Evolutionary conservation across 1,284 basidiomycete species (phyloP).

Genomic region (Chalciporus piperatoides): DNA sequence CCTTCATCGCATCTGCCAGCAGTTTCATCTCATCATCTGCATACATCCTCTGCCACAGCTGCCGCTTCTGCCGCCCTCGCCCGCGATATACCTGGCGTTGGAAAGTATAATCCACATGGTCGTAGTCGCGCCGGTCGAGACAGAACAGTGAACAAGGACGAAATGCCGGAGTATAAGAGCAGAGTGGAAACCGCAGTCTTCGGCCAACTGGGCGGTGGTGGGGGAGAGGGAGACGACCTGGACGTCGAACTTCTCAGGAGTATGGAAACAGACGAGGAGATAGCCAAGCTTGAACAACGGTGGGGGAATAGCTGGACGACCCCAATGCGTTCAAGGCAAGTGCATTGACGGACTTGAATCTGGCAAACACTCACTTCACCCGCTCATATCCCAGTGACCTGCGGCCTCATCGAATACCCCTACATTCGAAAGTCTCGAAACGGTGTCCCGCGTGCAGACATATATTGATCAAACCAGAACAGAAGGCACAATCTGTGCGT

Average conservation of each 20-base stretch:
- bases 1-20: slow-evolving; percentile 52
- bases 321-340: slow-evolving; percentile 60
- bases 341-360: slow-evolving; percentile 1
- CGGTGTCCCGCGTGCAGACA: slow-evolving; percentile 93
- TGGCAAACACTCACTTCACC: slow-evolving; percentile 2
- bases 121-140: slow-evolving; percentile 55
- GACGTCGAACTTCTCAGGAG: slow-evolving; percentile 68
- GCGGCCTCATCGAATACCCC: slow-evolving; percentile 82
- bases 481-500: slow-evolving; percentile 88
- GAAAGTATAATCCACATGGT: slow-evolving; percentile 64
- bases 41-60: slow-evolving; percentile 76
- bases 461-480: slow-evolving; percentile 97
- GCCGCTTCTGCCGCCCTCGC: slow-evolving; percentile 81
- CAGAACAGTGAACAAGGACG: slow-evolving; percentile 63
- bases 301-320: slow-evolving; percentile 81
- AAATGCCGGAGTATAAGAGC: slow-evolving; percentile 70
- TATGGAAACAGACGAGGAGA: slow-evolving; percentile 57
- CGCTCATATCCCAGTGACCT: slow-evolving; percentile 57
- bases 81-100: slow-evolving; percentile 75
- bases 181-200: slow-evolving; percentile 60
- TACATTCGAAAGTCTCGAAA: slow-evolving; percentile 92
- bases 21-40: slow-evolving; percentile 57
- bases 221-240: slow-evolving; percentile 46
- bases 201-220: slow-evolving; percentile 49
- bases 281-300: slow-evolving; percentile 73